These are phyloP conservation scores for Pseudofabraea citricarpa DNA, from an alignment of 2,329 filamentous ascomycete genomes.

Conservation along the genomic window DNA sequence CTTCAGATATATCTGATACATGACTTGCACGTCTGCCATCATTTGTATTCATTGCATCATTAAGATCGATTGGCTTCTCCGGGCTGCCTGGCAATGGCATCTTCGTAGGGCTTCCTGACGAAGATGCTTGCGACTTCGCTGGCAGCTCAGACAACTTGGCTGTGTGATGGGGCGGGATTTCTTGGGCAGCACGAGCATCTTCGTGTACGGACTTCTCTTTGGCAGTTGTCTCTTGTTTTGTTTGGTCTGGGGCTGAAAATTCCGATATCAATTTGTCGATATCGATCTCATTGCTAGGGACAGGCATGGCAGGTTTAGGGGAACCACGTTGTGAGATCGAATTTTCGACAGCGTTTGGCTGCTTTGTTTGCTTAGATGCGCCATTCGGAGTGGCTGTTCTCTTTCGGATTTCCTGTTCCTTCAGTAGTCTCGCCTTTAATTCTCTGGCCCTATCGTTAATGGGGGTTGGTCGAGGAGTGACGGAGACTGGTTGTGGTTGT, in stretches of 20 bases:
- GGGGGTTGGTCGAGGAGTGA: conserved; percentile 14
- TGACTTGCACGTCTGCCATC: conserved; percentile 14
- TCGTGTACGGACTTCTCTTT: conserved; percentile 10
- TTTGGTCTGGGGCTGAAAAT: conserved; percentile 1
- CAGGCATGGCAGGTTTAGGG: conserved; percentile 12
- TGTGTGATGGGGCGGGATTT: no score
- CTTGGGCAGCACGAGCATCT: conserved; percentile 4
- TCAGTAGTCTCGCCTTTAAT: conserved; percentile 26
- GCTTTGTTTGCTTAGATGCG: neutral
- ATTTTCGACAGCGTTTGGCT: conserved; percentile 5
- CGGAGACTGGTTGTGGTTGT: no score
- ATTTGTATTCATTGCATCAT: conserved; percentile 7
- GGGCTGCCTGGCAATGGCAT: neutral
- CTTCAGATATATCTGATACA: conserved; percentile 22
- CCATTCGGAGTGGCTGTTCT: conserved; percentile 16
- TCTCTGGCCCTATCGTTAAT: conserved; percentile 25
- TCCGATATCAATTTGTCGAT: conserved; percentile 4
- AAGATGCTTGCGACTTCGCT: conserved; percentile 15
- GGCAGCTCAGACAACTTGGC: neutral
- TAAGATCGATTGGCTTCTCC: conserved; percentile 8
- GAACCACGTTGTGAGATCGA: no score
- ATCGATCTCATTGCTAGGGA: conserved; percentile 3
- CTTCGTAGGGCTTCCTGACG: conserved; percentile 17
- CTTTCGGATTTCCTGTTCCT: conserved; percentile 16
- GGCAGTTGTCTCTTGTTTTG: conserved; percentile 8